Evolutionary conservation across 73 alveolate species (phyloP).

Genomic region (Halteria grandinella): DNA sequence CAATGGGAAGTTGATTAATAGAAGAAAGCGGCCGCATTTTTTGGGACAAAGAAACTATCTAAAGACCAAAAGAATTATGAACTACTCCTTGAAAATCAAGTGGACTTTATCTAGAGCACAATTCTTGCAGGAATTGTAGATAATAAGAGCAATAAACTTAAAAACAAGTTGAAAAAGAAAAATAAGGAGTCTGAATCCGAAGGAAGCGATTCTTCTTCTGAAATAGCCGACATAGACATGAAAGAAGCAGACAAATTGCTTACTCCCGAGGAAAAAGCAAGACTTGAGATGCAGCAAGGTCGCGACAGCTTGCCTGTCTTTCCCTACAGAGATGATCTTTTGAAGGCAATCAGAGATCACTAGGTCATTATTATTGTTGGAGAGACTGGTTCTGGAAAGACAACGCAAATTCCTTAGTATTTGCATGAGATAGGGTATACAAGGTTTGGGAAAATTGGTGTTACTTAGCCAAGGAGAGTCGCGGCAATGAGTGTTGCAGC

Average conservation of each 20-base stretch:
- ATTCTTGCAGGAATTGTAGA: constrained; percentile 77
- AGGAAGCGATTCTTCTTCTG: too few species aligned
- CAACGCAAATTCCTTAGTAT: constrained; percentile 97
- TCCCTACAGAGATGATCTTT: constrained; percentile 87
- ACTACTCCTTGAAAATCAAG: constrained; percentile 88
- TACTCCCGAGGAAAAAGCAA: constrained; percentile 50
- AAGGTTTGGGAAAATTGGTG: constrained; percentile 94
- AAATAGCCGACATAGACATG: constrained; percentile 50
- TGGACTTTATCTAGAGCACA: constrained; percentile 84
- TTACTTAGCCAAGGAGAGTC: constrained; percentile 99
- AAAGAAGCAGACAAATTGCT: constrained; percentile 54
- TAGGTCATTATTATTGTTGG: constrained; percentile 93
- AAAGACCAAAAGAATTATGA: constrained; percentile 80
- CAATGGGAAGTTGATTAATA: constrained; percentile 90
- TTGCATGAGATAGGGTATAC: constrained; percentile 98
- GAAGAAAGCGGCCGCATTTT: constrained; percentile 74
- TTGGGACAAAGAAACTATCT: constrained; percentile 71
- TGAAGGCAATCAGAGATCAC: constrained; percentile 85
- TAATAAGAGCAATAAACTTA: constrained; percentile 52
- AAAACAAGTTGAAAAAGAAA: constrained; percentile 50
- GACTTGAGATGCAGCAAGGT: constrained; percentile 44
- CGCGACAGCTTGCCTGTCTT: constrained; percentile 85
- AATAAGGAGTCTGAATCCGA: constrained; percentile 61
- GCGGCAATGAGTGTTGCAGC: constrained; percentile 99
- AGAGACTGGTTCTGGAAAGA: constrained; percentile 98